Base-by-base conservation (phyloP, 805 yeast genomes). In the Osmozyma mogii region DNA sequence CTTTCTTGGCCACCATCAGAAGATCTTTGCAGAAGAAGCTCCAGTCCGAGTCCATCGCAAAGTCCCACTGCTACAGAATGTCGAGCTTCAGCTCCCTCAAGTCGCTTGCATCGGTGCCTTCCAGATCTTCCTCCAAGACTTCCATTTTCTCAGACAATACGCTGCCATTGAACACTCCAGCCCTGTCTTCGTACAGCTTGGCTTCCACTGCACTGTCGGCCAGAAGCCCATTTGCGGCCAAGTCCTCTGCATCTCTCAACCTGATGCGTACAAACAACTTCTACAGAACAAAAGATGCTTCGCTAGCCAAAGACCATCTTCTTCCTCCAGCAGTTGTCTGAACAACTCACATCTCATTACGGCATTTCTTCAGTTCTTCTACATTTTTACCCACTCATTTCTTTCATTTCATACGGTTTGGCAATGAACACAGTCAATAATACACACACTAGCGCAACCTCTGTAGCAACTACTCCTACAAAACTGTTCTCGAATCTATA, bases 1-100 rank as follows among this genome's bases (percentile, higher is more conserved):
- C 87, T 17, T 84, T 89, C 61, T 60, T 89, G 32, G 60, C 66
- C 11, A 82, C 85, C 25, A 84, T 88, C 54, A 84, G n/a, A n/a
- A n/a, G n/a, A n/a, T n/a, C n/a, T n/a, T n/a, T n/a, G n/a, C 38
- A 30, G 14, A 28, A 23, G 12, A 32, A 30, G 13, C 41, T 24
- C 19, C 31, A 38, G 19, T 34, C 37, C 9, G 47, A 43, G 20
- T 27, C 28, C 22, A 15, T 14, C 16, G 32, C 43, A 31, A 38
- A 35, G 30, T 22, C 31, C 13, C 38, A 43, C 9, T 43, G 35
- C 41, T 43, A 43, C 40, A 43, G 45, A 25, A 32, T 43, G 36
- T 41, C 45, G 24, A 40, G 36, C 32, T 14, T 40, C 28, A 33
- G 34, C 31, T 32, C 26, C 32, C 32, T 36, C 22, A 34, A 29